Conservation (phyloP, 805 yeast species). For the Schwanniomyces pseudopolymorphus region DNA sequence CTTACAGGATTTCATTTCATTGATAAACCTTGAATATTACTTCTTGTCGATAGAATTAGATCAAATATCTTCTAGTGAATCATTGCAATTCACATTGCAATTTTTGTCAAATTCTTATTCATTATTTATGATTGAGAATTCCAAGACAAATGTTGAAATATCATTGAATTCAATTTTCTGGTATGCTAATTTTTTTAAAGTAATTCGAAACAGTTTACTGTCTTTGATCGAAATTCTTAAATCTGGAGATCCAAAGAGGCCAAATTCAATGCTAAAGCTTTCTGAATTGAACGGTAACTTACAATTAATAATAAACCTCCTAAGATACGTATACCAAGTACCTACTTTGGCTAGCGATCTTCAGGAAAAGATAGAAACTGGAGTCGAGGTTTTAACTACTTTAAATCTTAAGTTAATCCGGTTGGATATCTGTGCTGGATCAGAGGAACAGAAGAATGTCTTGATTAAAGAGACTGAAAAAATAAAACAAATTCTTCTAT, state of each 20-base stretch:
- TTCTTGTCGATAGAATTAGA: conserved; percentile 41
- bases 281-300: conserved; percentile 33
- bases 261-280: conserved; percentile 21
- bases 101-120: conserved; percentile 41
- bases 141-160: conserved; percentile 14
- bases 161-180: conserved; percentile 27
- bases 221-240: conserved; percentile 19
- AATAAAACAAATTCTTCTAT: not conserved
- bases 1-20: conserved; percentile 32
- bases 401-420: conserved; percentile 4
- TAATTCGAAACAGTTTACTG: conserved; percentile 26
- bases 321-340: conserved; percentile 17
- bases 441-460: conserved; percentile 1
- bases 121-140: conserved; percentile 24
- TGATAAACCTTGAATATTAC: conserved; percentile 38
- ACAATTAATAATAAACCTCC: conserved; percentile 31
- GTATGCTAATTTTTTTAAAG: conserved; percentile 37
- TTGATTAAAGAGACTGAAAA: not conserved
- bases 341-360: not conserved
- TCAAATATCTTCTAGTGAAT: conserved; percentile 36
- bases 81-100: conserved; percentile 41
- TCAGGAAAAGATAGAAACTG: not conserved
- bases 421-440: not conserved
- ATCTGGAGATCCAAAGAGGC: conserved; percentile 6
- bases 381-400: not conserved